phyloP scores from a whole-genome alignment of 306 rosid genomes.

The Sphenostylis stenocarpa region DNA sequence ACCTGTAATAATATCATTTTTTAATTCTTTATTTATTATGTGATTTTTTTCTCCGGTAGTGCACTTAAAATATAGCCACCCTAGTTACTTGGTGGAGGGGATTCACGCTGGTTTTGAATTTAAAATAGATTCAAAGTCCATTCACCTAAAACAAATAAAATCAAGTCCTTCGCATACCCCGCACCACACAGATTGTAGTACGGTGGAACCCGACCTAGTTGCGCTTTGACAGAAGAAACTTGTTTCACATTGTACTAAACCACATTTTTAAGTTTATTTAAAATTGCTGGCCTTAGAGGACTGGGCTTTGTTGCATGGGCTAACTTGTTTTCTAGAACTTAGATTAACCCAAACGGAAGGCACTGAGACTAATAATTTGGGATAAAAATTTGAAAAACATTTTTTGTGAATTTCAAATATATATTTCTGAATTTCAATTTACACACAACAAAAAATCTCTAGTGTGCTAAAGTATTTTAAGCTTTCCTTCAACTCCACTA shows the following conservation, averaged over 20 bases:
- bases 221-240: not conserved
- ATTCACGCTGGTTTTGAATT: not conserved
- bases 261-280: not conserved
- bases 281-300: not conserved
- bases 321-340: not conserved
- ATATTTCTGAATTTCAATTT: not conserved
- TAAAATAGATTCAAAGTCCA: not conserved
- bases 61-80: not conserved
- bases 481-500: not conserved
- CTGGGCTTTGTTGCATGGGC: not conserved
- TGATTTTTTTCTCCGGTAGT: too few relatives aligned
- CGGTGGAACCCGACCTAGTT: not conserved
- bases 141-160: too few relatives aligned
- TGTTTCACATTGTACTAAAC: not conserved
- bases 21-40: too few relatives aligned
- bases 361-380: too few relatives aligned
- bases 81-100: too few relatives aligned
- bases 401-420: not conserved
- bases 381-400: too few relatives aligned
- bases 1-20: too few relatives aligned
- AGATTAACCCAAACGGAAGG: not conserved
- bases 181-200: not conserved
- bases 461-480: not conserved
- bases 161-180: not conserved
- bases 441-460: not conserved